These are phyloP conservation scores for Parathielavia appendiculata DNA, from an alignment of 495 filamentous ascomycete genomes.

Conservation along the genomic window DNA sequence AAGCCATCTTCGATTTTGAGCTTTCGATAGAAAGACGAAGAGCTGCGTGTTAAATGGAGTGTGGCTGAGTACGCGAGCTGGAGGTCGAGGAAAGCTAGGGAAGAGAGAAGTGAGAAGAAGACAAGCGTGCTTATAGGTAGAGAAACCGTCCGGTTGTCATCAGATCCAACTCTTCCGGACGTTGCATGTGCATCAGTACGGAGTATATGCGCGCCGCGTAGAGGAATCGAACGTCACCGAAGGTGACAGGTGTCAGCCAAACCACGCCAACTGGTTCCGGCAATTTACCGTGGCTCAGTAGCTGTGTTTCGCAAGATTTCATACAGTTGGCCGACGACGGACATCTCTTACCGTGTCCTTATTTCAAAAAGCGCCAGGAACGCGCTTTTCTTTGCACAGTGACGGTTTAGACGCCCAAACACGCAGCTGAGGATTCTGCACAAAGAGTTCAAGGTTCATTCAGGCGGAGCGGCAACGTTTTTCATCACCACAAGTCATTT, in stretches of 20 bases:
- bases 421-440: not conserved
- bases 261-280: slow-evolving; percentile 17
- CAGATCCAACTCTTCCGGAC: too few species aligned
- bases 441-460: not conserved
- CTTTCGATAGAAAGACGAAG: not conserved
- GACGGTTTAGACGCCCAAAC: too few species aligned
- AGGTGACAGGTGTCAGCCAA: slow-evolving; percentile 17
- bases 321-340: too few species aligned
- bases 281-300: slow-evolving; percentile 2
- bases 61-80: not conserved
- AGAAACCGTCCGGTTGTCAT: too few species aligned
- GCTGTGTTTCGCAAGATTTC: not conserved
- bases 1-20: slow-evolving; percentile 7
- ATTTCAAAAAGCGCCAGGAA: too few species aligned
- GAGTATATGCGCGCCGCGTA: not conserved
- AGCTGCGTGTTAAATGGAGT: not conserved
- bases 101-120: not conserved
- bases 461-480: slow-evolving; percentile 3
- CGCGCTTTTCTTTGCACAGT: not conserved
- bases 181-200: too few species aligned
- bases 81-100: not conserved
- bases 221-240: slow-evolving; percentile 4
- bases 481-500: slow-evolving; percentile 10
- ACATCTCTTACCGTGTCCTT: not conserved
- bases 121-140: not conserved